These are phyloP conservation scores for Coniosporium tulheliwenetii DNA, from an alignment of 2,329 filamentous ascomycete genomes.

Conservation along the genomic window DNA sequence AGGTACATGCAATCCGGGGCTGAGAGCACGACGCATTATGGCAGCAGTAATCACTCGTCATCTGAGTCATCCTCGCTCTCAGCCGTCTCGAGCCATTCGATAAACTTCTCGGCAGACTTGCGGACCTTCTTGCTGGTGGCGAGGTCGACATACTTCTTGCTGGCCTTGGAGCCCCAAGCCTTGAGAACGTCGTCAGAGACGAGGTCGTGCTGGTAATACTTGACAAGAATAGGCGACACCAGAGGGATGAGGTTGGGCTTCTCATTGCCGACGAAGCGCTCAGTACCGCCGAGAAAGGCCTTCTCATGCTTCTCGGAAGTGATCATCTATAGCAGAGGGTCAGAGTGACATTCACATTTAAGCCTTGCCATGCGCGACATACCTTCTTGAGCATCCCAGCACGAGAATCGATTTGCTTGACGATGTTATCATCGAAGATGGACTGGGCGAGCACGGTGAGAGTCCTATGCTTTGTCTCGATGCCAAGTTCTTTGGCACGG, in stretches of 20 bases:
- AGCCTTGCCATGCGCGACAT: constrained; percentile 16
- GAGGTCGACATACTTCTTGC: constrained; percentile 95
- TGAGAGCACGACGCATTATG: no score
- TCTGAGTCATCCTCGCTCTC: constrained; percentile 55
- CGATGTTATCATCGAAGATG: constrained; percentile 81
- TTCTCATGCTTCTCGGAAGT: constrained; percentile 90
- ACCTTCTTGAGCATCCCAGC: constrained; percentile 71
- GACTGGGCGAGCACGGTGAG: constrained; percentile 84
- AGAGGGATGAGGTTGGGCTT: constrained; percentile 63
- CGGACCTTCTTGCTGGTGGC: constrained; percentile 85
- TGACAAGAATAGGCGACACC: constrained; percentile 74
- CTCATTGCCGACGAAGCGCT: constrained; percentile 77
- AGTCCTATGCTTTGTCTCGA: constrained; percentile 88
- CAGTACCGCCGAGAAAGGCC: constrained; percentile 84
- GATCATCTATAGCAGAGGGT: constrained; percentile 37
- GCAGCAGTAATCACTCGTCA: constrained; percentile 27
- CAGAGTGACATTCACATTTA: no score
- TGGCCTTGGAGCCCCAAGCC: constrained; percentile 86
- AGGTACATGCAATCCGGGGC: no score
- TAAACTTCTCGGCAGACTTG: constrained; percentile 85
- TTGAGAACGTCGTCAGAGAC: constrained; percentile 76
- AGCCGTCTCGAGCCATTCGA: constrained; percentile 83
- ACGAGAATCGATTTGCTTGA: constrained; percentile 72
- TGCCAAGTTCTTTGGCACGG: constrained; percentile 92
- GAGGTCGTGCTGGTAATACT: constrained; percentile 83